phyloP scores from a whole-genome alignment of 1,284 basidiomycete species.

The Amylostereum areolatum region DNA sequence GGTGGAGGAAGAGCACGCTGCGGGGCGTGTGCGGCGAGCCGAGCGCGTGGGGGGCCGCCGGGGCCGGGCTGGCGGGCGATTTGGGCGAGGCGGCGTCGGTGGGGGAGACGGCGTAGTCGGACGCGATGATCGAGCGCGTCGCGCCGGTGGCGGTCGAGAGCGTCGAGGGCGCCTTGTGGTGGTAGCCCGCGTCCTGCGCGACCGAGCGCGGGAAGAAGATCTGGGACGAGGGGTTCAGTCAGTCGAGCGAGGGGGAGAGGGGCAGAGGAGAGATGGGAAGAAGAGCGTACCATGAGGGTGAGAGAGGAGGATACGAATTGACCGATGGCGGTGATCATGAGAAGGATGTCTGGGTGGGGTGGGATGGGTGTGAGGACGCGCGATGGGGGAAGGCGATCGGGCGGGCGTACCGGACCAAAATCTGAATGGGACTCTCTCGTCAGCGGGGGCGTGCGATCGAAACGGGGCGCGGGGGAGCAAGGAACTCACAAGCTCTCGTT shows the following conservation, averaged over 20 bases:
- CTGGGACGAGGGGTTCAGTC: slow-evolving; percentile 24
- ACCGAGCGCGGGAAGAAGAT: slow-evolving; percentile 74
- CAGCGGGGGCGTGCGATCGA: too few relatives aligned
- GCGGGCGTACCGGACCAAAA: slow-evolving; percentile 45
- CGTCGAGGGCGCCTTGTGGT: slow-evolving; percentile 19
- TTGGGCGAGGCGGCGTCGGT: not conserved
- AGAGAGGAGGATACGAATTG: slow-evolving; percentile 71
- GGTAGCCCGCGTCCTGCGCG: slow-evolving; percentile 54
- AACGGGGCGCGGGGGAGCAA: not conserved
- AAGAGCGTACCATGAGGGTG: slow-evolving; percentile 53
- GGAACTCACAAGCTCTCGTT: slow-evolving; percentile 41
- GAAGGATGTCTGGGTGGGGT: slow-evolving; percentile 46
- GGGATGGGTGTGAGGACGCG: slow-evolving; percentile 3
- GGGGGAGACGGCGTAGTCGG: not conserved
- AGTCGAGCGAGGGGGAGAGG: too few relatives aligned
- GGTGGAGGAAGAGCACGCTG: not conserved
- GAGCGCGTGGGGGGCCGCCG: not conserved
- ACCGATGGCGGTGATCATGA: slow-evolving; percentile 63
- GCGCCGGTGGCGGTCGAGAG: slow-evolving; percentile 17
- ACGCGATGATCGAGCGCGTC: not conserved
- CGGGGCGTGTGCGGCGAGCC: not conserved
- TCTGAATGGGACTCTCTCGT: slow-evolving; percentile 19
- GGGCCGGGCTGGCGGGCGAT: not conserved
- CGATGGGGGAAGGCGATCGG: too few relatives aligned
- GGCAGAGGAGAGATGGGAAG: not conserved